phyloP scores from a whole-genome alignment of 164 flowering plant species.

The Taxillus chinensis region DNA sequence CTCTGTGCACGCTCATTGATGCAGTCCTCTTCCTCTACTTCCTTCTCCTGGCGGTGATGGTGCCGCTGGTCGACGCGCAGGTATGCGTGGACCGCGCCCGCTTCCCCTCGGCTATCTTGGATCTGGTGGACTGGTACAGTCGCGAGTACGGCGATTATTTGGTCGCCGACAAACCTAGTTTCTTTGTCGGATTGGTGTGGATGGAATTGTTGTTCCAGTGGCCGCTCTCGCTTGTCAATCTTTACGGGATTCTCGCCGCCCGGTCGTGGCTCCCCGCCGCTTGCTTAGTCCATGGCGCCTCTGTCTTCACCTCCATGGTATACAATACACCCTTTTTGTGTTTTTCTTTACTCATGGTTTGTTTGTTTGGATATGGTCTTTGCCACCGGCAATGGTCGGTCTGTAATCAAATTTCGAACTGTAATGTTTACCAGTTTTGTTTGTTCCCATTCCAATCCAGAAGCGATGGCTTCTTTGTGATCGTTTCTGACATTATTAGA shows the following conservation, averaged over 20 bases:
- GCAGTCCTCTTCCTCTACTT: slow-evolving; percentile 40
- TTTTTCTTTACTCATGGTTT: neutral
- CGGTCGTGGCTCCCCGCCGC: slow-evolving; percentile 49
- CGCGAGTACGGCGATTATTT: slow-evolving; percentile 44
- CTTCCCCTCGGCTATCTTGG: slow-evolving; percentile 39
- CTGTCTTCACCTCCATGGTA: slow-evolving; percentile 50
- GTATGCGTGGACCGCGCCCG: slow-evolving; percentile 25
- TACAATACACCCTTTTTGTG: neutral
- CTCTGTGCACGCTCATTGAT: slow-evolving; percentile 26
- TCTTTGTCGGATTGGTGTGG: slow-evolving; percentile 56
- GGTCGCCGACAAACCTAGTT: slow-evolving; percentile 49
- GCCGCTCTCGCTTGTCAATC: slow-evolving; percentile 52
- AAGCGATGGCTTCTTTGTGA: too few species aligned
- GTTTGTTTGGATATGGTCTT: neutral
- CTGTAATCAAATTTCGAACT: too few species aligned
- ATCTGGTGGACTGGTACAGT: slow-evolving; percentile 34
- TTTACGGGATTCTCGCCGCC: slow-evolving; percentile 31
- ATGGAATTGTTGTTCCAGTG: slow-evolving; percentile 55
- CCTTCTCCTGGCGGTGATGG: slow-evolving; percentile 31
- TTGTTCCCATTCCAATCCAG: too few species aligned
- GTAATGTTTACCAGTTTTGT: too few species aligned
- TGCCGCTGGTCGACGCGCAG: slow-evolving; percentile 58
- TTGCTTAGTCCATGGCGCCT: slow-evolving; percentile 65
- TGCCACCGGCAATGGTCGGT: too few species aligned
- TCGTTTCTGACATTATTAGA: too few species aligned